These are phyloP conservation scores for Tricharina praecox DNA, from an alignment of 495 filamentous ascomycete species.

Conservation along the genomic window DNA sequence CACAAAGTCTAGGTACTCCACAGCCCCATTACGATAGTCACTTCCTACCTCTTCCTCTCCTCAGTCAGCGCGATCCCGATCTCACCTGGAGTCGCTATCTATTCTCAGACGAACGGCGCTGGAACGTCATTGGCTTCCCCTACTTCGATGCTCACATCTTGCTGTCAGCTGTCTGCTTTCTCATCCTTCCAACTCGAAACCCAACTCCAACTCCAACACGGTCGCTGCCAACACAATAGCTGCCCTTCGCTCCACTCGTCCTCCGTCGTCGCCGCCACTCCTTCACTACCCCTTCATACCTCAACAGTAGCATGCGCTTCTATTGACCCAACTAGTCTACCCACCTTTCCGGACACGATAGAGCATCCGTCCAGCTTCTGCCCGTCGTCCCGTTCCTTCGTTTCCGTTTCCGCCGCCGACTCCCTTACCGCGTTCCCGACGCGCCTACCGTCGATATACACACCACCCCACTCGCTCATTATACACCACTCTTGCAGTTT, in stretches of 20 bases:
- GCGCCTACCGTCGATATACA: no score
- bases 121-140: background rate
- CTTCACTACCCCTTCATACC: background rate
- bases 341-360: background rate
- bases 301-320: background rate
- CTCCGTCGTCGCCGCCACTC: background rate
- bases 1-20: no score
- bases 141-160: background rate
- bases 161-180: background rate
- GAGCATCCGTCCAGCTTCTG: no score
- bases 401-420: background rate
- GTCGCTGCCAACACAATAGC: no score
- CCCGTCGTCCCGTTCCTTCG: background rate
- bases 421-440: no score
- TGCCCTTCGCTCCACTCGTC: background rate
- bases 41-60: background rate
- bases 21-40: no score
- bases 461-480: no score
- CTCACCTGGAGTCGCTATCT: no score
- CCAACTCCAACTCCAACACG: background rate
- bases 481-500: no score
- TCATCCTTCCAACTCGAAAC: background rate
- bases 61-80: no score
- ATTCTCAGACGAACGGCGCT: slow-evolving; percentile 1
- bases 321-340: background rate